A percentile compares a stretch with the other conserved stretches of the same genome.
phyloP scores from a whole-genome alignment of 176 grass and related monocot species.

The Areca catechu region DNA sequence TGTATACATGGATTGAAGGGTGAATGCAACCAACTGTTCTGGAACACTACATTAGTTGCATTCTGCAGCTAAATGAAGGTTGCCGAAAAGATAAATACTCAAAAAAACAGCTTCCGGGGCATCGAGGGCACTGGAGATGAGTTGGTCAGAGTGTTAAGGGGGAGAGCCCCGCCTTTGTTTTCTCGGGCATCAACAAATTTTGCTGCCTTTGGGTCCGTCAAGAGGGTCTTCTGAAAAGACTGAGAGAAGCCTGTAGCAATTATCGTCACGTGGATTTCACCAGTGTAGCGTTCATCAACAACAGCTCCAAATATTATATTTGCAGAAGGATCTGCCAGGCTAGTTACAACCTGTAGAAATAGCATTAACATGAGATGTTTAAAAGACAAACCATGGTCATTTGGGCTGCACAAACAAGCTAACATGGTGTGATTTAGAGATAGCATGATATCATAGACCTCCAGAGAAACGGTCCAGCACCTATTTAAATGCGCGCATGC shows the following conservation, averaged over 20 bases:
- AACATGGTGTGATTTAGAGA: too few relatives aligned
- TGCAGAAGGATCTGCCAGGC: slow-evolving; percentile 83
- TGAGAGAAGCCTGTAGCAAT: slow-evolving; percentile 92
- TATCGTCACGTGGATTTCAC: slow-evolving; percentile 89
- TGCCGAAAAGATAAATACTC: background rate
- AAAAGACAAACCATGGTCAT: too few relatives aligned
- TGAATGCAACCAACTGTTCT: too few relatives aligned
- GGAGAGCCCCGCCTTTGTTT: slow-evolving; percentile 18
- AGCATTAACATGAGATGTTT: too few relatives aligned
- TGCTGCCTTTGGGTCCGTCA: slow-evolving; percentile 57
- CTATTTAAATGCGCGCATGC: too few relatives aligned
- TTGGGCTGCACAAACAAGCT: too few relatives aligned
- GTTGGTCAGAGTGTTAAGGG: slow-evolving; percentile 10
- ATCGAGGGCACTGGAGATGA: slow-evolving; percentile 21
- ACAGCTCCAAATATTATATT: slow-evolving; percentile 98
- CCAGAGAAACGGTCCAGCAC: too few relatives aligned
- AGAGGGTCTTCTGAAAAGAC: slow-evolving; percentile 76
- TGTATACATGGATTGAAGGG: too few relatives aligned
- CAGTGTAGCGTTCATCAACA: slow-evolving; percentile 78
- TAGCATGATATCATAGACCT: too few relatives aligned
- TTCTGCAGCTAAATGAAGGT: too few relatives aligned
- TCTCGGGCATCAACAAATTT: slow-evolving; percentile 48
- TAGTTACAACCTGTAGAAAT: slow-evolving; percentile 71
- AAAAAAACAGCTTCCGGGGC: slow-evolving; percentile 69
- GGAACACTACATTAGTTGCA: too few relatives aligned